Evolutionary conservation across 352 stramenopile genomes (phyloP).

Genomic region (Globisporangium okanoganense): DNA sequence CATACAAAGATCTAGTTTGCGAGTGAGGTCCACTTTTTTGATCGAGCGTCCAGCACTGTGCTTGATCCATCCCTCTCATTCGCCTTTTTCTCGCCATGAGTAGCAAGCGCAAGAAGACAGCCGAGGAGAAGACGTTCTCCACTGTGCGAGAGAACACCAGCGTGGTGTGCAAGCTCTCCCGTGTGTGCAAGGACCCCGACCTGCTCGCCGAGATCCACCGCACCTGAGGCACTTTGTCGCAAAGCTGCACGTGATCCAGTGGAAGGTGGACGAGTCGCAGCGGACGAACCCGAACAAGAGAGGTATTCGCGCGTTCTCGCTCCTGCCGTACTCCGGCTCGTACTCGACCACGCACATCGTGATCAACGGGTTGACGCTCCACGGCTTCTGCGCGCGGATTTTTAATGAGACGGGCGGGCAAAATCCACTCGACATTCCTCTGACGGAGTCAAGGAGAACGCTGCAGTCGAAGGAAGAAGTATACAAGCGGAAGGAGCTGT

Average conservation of each 20-base stretch:
- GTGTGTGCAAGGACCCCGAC: too few species aligned
- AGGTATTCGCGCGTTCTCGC: constrained; percentile 1
- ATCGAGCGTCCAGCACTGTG: too few species aligned
- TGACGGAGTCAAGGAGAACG: not conserved
- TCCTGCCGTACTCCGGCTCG: constrained; percentile 7
- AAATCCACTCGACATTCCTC: constrained; percentile 2
- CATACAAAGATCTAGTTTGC: too few species aligned
- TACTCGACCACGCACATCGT: constrained; percentile 1
- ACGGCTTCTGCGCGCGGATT: constrained; percentile 1
- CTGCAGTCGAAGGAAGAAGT: too few species aligned
- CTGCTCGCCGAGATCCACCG: too few species aligned
- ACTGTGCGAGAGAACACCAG: too few species aligned
- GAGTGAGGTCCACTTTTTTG: too few species aligned
- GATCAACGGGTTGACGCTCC: constrained; percentile 10
- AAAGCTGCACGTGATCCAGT: constrained; percentile 3
- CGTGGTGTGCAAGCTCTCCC: too few species aligned
- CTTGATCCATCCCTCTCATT: too few species aligned
- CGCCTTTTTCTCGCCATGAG: too few species aligned
- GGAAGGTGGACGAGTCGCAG: constrained; percentile 4
- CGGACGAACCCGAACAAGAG: constrained; percentile 1
- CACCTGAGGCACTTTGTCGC: constrained; percentile 8
- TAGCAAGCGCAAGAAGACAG: too few species aligned
- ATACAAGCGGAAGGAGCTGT: not conserved
- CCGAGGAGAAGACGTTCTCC: too few species aligned
- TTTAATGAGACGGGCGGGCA: not conserved